Conservation (phyloP, 2,329 filamentous ascomycete species). For the Ophiostoma montium region DNA sequence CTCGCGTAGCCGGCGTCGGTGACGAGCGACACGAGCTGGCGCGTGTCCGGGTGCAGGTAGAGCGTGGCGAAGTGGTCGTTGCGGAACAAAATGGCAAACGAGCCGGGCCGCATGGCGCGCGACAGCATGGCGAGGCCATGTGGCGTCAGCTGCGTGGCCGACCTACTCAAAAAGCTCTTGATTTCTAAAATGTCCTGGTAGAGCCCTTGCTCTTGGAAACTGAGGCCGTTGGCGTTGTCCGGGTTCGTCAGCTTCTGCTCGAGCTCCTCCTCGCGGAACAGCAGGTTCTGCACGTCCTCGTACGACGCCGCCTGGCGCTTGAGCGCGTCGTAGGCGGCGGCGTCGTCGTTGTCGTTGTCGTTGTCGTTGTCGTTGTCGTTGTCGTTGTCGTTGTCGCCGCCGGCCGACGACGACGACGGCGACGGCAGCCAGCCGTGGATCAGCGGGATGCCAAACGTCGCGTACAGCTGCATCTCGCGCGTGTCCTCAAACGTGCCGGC, state of each 20-base stretch:
- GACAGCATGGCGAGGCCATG: slow-evolving; percentile 66
- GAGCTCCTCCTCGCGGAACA: slow-evolving; percentile 80
- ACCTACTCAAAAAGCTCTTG: slow-evolving; percentile 64
- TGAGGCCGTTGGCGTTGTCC: slow-evolving; percentile 36
- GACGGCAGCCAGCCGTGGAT: slow-evolving; percentile 86
- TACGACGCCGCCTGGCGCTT: slow-evolving; percentile 66
- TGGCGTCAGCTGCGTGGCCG: slow-evolving; percentile 75
- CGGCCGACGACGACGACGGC: too few relatives aligned
- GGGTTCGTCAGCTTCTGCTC: slow-evolving; percentile 56
- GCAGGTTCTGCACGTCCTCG: slow-evolving; percentile 79
- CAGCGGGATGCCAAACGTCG: slow-evolving; percentile 74
- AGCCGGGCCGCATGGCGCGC: slow-evolving; percentile 56
- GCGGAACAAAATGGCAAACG: slow-evolving; percentile 81
- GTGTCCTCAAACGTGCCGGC: slow-evolving; percentile 77
- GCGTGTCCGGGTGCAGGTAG: slow-evolving; percentile 70
- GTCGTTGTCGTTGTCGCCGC: too few relatives aligned
- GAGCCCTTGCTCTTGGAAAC: slow-evolving; percentile 58
- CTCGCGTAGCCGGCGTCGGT: slow-evolving; percentile 83
- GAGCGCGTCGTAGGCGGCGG: slow-evolving; percentile 55
- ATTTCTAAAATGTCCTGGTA: slow-evolving; percentile 77
- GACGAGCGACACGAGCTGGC: slow-evolving; percentile 67
- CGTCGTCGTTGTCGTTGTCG: too few relatives aligned
- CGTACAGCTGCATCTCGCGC: slow-evolving; percentile 77
- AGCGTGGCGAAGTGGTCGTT: slow-evolving; percentile 96
- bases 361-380: too few relatives aligned